Evolutionary conservation across 495 filamentous ascomycete genomes (phyloP), one percentile per base, ranked within the genome.

Genomic region (Apiosordaria backusii): DNA sequence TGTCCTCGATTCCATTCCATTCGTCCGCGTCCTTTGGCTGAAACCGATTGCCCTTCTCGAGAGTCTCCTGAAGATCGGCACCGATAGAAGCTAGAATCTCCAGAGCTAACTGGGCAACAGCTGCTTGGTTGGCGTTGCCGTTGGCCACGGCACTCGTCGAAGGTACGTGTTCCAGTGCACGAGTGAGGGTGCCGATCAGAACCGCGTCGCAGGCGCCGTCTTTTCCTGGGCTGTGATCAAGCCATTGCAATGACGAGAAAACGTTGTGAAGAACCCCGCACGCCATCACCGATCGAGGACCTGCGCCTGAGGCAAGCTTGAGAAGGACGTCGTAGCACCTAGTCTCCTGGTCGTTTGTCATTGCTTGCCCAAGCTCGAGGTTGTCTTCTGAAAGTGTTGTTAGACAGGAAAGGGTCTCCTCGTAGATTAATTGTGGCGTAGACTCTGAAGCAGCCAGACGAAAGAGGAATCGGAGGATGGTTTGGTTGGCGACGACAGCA

Each of bases 71-170:
- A 22, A 86, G 74, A 25, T 77, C 76, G 1, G 85, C 85, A 24
- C 84, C 85, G 64, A 89, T 87, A 6, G 87, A 86, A 9, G 84
- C 84, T 1, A 87, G 65, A 9, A 86, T 80, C 67, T 87, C 85
- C 1, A 89, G 70, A 18, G 82, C 83, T 18, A 83, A 64, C 67
- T 84, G 77, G 40, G 84, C 62, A 22, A 81, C 73, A 50, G 82
- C 72, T 21, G 69, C 67, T 6, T 76, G 63, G 67, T 53, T 72
- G 2, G 69, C 64, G 18, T 61, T 69, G 23, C 75, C 77, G 23
- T 80, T 78, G 25, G 68, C 57, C 65, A 65, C 68, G 2, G 24
- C 57, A 7, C 61, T 69, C 5, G 65, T 68, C 0, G 76, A 67
- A 10, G 66, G 67, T 15, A 72, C 69, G 22, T 69, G 71, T 52